Conservation (phyloP, 2,329 filamentous ascomycete genomes). For the Ramularia endophylla region DNA sequence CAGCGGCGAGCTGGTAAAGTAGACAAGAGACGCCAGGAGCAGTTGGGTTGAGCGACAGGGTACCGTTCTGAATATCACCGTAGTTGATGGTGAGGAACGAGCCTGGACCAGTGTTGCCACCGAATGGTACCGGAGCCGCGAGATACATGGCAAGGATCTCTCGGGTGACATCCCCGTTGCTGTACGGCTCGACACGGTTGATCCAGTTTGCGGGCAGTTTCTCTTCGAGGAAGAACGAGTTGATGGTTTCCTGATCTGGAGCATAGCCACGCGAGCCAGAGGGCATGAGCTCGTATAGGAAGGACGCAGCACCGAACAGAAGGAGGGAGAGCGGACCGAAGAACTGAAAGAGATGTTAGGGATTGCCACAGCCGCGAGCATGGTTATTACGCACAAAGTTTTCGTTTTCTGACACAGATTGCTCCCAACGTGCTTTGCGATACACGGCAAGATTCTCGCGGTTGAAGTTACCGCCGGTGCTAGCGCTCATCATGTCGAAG, state of each 20-base stretch:
- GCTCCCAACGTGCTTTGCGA: slow-evolving; percentile 36
- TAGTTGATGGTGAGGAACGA: slow-evolving; percentile 27
- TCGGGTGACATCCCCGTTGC: slow-evolving; percentile 30
- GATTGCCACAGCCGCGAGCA: no score
- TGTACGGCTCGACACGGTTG: slow-evolving; percentile 32
- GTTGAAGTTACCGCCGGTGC: slow-evolving; percentile 33
- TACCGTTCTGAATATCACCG: slow-evolving; percentile 36
- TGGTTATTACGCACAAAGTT: no score
- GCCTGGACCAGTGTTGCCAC: neutral
- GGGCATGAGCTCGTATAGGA: slow-evolving; percentile 40
- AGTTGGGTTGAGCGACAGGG: slow-evolving; percentile 28
- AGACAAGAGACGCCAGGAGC: slow-evolving; percentile 32
- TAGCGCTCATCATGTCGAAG: slow-evolving; percentile 34
- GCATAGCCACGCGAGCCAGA: slow-evolving; percentile 19
- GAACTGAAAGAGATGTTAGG: no score
- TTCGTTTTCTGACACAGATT: slow-evolving; percentile 34
- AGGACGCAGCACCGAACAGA: slow-evolving; percentile 39
- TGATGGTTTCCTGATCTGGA: slow-evolving; percentile 11
- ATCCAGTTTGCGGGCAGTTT: slow-evolving; percentile 38
- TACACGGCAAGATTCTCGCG: slow-evolving; percentile 36
- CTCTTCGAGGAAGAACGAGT: slow-evolving; percentile 38
- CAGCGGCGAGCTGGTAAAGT: slow-evolving; percentile 37
- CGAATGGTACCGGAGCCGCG: neutral
- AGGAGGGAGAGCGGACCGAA: slow-evolving; percentile 37
- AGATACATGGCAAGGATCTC: slow-evolving; percentile 40